Base-by-base conservation (phyloP, 1,284 basidiomycete genomes). In the Neolentinus lepideus region DNA sequence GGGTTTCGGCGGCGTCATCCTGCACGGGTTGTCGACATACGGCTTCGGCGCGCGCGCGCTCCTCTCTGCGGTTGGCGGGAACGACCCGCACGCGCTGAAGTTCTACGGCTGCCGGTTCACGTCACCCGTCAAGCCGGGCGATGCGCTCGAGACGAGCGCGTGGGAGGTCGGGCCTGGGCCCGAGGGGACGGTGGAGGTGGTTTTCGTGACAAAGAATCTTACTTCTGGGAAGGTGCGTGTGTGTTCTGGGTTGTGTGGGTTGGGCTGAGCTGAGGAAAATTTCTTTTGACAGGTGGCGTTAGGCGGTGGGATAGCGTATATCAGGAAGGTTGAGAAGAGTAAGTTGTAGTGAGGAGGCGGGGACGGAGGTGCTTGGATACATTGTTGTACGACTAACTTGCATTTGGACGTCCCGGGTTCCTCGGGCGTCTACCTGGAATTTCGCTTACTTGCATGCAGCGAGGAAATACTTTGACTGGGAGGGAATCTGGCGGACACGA, bases 11-110 rank as follows among this genome's bases (percentile, higher is more conserved):
- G 90, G 85, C 51, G 82, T 86, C 36, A 92, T 93, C 63, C 76
- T 93, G 14, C 91, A 93, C 64, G 91, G 90, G n/a, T 75, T 92
- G 22, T 81, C 83, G 14, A 83, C 85, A 0, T 91, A 79, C 65
- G 90, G 90, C 4, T 90, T 90, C 64, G 86, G 76, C 8, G 90
- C 88, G 1, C 83, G 90, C 38, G 86, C 80, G 0, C 69, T 93
- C 48, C 75, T 93, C 56, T 75, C 78, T 52, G 75, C 77, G 3
- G 74, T 85, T 22, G 87, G 80, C 0, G 77, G 75, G 1, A 78
- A 77, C 38, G 79, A 88, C 60, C 77, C 85, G 0, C 72, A 71
- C 1, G 73, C 84, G 3, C 73, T 93, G 58, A 81, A 76, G 58
- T 76, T 52, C 51, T 52, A 12, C 51, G 33, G 52, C 6, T 54